phyloP scores from a whole-genome alignment of 1,139 yeast genomes.

The Yamadazyma triangularis region DNA sequence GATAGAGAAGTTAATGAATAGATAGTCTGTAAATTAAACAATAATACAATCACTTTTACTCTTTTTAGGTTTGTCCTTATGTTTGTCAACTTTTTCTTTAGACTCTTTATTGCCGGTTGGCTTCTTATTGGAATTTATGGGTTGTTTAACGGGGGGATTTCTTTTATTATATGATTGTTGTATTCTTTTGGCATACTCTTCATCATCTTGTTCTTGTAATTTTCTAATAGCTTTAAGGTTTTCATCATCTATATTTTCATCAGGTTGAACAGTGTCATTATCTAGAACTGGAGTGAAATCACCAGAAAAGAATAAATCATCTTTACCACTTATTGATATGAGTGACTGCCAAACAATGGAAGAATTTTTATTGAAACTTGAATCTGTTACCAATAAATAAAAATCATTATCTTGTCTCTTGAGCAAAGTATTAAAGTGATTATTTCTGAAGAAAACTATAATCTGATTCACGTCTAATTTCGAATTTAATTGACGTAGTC shows the following conservation, averaged over 20 bases:
- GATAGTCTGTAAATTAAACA: constrained; percentile 12
- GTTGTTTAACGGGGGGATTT: constrained; percentile 11
- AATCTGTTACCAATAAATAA: constrained; percentile 67
- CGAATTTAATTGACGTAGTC: constrained; percentile 45
- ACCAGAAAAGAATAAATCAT: constrained; percentile 64
- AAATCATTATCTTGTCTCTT: constrained; percentile 48
- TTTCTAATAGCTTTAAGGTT: constrained; percentile 36
- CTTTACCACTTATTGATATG: constrained; percentile 58
- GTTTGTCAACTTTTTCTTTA: constrained; percentile 3
- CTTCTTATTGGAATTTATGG: constrained; percentile 1
- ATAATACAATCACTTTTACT: constrained; percentile 16
- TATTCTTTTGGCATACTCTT: constrained; percentile 43
- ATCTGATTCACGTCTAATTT: constrained; percentile 38
- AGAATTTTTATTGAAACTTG: constrained; percentile 47
- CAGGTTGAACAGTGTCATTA: constrained; percentile 12
- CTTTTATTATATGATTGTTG: constrained; percentile 21
- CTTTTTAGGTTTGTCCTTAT: constrained; percentile 4
- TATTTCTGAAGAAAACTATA: constrained; percentile 74
- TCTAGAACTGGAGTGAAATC: constrained; percentile 45
- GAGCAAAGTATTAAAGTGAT: constrained; percentile 73
- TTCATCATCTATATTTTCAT: constrained; percentile 12
- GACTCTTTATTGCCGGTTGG: neutral
- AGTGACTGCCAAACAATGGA: constrained; percentile 75
- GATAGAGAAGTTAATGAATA: constrained; percentile 3
- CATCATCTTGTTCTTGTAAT: constrained; percentile 64